Conservation (phyloP, 768 basidiomycete genomes). For the Panaeolus papilionaceus region DNA sequence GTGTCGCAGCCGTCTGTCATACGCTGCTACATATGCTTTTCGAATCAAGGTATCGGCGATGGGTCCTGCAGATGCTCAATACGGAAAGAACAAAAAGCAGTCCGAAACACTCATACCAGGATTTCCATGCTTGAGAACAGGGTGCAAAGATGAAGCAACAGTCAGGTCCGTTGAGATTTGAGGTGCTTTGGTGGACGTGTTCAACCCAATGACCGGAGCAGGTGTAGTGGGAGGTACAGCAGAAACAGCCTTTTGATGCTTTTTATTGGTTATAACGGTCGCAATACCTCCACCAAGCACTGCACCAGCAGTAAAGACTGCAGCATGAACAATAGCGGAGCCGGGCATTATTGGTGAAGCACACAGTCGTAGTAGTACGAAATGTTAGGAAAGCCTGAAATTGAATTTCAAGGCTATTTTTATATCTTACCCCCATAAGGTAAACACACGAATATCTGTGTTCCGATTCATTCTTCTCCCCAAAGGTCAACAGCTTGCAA, state of each 20-base stretch:
- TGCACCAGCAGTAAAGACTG: slow-evolving; percentile 85
- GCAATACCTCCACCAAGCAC: slow-evolving; percentile 80
- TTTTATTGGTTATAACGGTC: slow-evolving; percentile 48
- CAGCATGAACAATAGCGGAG: slow-evolving; percentile 61
- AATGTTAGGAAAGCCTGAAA: slow-evolving; percentile 7
- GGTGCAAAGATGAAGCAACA: slow-evolving; percentile 31
- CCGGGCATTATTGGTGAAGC: slow-evolving; percentile 32
- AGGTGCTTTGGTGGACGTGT: slow-evolving; percentile 46
- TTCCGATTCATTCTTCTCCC: background rate
- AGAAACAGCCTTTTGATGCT: slow-evolving; percentile 27
- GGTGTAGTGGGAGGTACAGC: slow-evolving; percentile 26
- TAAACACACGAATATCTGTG: background rate
- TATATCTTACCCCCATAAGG: slow-evolving; percentile 4
- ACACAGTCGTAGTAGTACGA: slow-evolving; percentile 18
- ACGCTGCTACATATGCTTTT: slow-evolving; percentile 86
- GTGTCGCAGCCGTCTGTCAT: slow-evolving; percentile 89
- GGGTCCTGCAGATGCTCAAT: slow-evolving; percentile 66
- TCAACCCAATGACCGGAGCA: slow-evolving; percentile 53
- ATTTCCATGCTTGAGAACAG: slow-evolving; percentile 77
- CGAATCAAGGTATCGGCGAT: slow-evolving; percentile 80
- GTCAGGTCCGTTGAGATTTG: slow-evolving; percentile 45
- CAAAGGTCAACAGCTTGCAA: background rate
- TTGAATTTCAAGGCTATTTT: slow-evolving; percentile 1
- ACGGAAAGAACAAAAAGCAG: background rate
- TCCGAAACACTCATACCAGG: slow-evolving; percentile 61